A percentile compares a stretch with the other conserved stretches of the same genome.
These are phyloP conservation scores for Neoarthrinium moseri DNA, from an alignment of 2,329 filamentous ascomycete species.

Conservation along the genomic window DNA sequence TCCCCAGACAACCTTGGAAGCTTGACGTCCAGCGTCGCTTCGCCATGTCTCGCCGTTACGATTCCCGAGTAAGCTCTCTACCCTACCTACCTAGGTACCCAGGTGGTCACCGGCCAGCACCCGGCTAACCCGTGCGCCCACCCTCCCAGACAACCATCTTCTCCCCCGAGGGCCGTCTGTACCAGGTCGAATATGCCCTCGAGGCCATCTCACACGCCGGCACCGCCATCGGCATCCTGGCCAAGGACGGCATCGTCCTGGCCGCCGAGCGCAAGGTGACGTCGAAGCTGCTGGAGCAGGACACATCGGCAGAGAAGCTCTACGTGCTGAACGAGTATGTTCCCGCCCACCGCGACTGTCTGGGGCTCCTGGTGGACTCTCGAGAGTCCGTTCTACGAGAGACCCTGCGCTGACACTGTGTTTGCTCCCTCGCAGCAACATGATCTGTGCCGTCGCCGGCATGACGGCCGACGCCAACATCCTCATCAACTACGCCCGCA, in stretches of 20 bases:
- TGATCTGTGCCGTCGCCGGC: slow-evolving; percentile 98
- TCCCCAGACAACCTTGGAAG: no score
- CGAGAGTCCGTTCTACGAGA: no score
- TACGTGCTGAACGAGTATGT: slow-evolving; percentile 97
- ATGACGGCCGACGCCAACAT: slow-evolving; percentile 99
- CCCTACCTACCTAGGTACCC: slow-evolving; percentile 16
- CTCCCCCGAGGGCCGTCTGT: slow-evolving; percentile 96
- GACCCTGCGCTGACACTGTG: no score
- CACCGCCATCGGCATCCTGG: slow-evolving; percentile 93
- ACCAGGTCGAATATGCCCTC: slow-evolving; percentile 98
- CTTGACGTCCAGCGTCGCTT: no score
- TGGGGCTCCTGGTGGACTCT: background rate
- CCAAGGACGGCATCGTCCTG: slow-evolving; percentile 96
- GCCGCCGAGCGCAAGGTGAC: slow-evolving; percentile 98
- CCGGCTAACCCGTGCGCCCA: slow-evolving; percentile 18
- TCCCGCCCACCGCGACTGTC: background rate
- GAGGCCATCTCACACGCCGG: slow-evolving; percentile 98
- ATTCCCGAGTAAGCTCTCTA: slow-evolving; percentile 76
- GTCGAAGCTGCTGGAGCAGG: slow-evolving; percentile 97
- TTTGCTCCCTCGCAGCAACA: slow-evolving; percentile 66
- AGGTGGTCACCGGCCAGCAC: background rate
- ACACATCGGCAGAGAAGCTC: slow-evolving; percentile 99
- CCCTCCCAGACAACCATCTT: slow-evolving; percentile 88
- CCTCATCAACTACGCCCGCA: slow-evolving; percentile 98
- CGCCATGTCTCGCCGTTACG: slow-evolving; percentile 93